Base-by-base conservation (phyloP, 805 yeast species). In the Spathaspora girioi region DNA sequence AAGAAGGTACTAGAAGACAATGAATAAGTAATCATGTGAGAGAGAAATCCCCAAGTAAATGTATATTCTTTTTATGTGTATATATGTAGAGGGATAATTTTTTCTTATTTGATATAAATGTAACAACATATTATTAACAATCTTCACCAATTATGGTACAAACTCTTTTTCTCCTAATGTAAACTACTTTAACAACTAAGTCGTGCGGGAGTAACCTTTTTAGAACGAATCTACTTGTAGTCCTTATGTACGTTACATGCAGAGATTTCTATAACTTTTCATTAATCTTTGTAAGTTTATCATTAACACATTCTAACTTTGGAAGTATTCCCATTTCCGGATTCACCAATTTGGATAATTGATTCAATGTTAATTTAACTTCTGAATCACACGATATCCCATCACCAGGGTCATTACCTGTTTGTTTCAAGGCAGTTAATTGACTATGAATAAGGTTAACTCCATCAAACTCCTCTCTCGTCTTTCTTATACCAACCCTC, bases 301-400 rank as follows among this genome's bases (percentile, higher is more conserved):
- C 59, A 49, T 69, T 69, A 12, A 68, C 56, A 27, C 52, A 46
- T 11, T 45, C 31, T 19, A 70, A 50, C 46, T 64, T 64, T 10
- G 47, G 48, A 38, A 49, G 55, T 5, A 69, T 45, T 7, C 74
- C 74, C 12, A 59, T 51, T 5, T 52, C 47, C 3, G 71, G 69
- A 52, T 65, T 62, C 8, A 61, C 55, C 0, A 67, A 27, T 45
- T 56, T 57, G 18, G 54, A 51, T 43, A 63, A 50, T 11, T 40
- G 45, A n/a, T 40, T 27, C 26, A 64, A 50, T 12, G 51, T 52
- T 5, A 27, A 48, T 27, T 49, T 47, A 12, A 59, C 58, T 35
- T 35, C 40, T 11, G 40, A 35, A 35, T 35, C 40, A 15, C 17
- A 35, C 17, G 40, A 35, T 14, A 35, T 35, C 18, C 2, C 15